Evolutionary conservation across 164 flowering plant genomes (phyloP).

Genomic region (Nelumbo lutea): DNA sequence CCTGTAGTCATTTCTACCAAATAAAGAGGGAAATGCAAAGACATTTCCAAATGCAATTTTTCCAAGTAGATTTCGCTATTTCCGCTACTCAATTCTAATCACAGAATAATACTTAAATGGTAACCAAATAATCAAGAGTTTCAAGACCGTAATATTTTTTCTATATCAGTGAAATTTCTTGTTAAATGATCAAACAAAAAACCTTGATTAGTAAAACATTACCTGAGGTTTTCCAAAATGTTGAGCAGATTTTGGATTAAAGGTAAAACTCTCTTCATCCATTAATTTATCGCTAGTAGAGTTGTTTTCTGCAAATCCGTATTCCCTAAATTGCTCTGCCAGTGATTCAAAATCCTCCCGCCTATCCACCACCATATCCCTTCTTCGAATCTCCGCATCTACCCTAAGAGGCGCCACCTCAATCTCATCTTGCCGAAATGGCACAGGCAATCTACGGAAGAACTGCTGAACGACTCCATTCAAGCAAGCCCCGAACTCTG

Average conservation of each 20-base stretch:
- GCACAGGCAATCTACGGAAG: constrained; percentile 60
- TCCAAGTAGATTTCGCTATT: no score
- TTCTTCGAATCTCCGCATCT: constrained; percentile 28
- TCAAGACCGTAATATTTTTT: no score
- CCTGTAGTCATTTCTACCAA: no score
- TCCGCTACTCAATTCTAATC: no score
- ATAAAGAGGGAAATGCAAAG: no score
- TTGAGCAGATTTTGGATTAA: constrained; percentile 36
- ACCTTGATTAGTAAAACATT: background rate
- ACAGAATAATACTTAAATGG: no score
- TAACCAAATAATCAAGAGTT: no score
- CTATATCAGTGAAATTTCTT: no score
- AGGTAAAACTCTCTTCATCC: constrained; percentile 51
- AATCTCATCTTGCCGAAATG: constrained; percentile 51
- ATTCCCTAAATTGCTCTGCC: constrained; percentile 42
- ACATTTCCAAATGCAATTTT: no score
- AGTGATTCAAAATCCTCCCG: constrained; percentile 42
- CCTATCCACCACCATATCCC: constrained; percentile 23
- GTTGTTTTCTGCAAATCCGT: constrained; percentile 41
- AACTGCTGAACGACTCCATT: constrained; percentile 83
- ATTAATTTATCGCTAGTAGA: constrained; percentile 19
- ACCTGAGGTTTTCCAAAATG: constrained; percentile 49
- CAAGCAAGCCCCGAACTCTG: constrained; percentile 69
- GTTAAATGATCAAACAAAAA: no score
- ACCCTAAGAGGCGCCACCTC: constrained; percentile 20